Evolutionary conservation across 2,329 filamentous ascomycete species (phyloP).

Genomic region (Alternaria conjuncta): DNA sequence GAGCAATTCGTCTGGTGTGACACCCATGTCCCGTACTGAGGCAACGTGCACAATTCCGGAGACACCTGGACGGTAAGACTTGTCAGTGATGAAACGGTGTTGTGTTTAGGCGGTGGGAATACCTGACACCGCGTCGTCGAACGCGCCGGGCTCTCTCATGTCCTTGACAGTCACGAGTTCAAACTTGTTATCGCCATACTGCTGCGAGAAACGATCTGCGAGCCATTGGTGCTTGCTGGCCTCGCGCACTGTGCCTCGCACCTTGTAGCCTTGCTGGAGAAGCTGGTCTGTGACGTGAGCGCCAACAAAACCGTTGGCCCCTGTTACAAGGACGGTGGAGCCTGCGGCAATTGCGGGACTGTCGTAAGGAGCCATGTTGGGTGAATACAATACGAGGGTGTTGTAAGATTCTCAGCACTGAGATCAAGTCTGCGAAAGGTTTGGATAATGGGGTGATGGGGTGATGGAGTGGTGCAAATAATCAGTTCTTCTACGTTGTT

Average conservation of each 20-base stretch:
- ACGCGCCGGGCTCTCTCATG: conserved; percentile 31
- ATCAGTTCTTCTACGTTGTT: background rate
- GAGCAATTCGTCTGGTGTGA: conserved; percentile 44
- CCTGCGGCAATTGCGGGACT: conserved; percentile 20
- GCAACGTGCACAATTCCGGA: conserved; percentile 55
- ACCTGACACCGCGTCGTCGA: conserved; percentile 31
- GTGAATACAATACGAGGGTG: background rate
- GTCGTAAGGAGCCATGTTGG: background rate
- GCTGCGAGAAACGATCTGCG: conserved; percentile 25
- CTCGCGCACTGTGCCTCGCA: conserved; percentile 39
- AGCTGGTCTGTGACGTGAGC: conserved; percentile 41
- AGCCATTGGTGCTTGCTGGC: conserved; percentile 32
- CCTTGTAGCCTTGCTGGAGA: conserved; percentile 37
- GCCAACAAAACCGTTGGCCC: conserved; percentile 41
- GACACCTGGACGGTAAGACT: conserved; percentile 33
- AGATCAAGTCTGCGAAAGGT: background rate
- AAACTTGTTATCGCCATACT: conserved; percentile 28
- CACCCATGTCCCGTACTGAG: conserved; percentile 49
- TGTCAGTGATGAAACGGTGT: background rate
- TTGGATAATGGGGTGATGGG: background rate
- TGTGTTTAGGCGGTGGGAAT: background rate
- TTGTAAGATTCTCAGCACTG: background rate
- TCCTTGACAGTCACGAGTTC: conserved; percentile 24
- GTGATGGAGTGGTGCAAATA: background rate
- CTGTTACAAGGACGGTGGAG: conserved; percentile 39